Conservation (phyloP, 2,329 filamentous ascomycete genomes). For the Aurifilum marmelostoma region DNA sequence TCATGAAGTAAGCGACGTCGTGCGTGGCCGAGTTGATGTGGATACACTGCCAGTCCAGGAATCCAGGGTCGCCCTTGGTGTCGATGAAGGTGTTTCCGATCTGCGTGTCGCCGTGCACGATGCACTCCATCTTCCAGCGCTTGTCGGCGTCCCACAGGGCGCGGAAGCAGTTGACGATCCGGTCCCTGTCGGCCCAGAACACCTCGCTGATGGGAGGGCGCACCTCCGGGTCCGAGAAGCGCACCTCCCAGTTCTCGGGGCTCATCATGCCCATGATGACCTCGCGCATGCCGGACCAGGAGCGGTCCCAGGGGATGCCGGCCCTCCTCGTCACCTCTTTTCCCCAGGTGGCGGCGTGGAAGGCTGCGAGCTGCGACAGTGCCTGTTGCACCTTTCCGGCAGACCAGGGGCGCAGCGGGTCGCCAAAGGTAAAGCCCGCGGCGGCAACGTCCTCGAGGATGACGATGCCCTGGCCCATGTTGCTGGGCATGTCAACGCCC, state of each 20-base stretch:
- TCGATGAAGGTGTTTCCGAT: constrained; percentile 49
- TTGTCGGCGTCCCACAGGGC: constrained; percentile 41
- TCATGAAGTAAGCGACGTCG: constrained; percentile 47
- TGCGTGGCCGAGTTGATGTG: constrained; percentile 48
- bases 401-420: constrained; percentile 22
- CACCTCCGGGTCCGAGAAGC: constrained; percentile 23
- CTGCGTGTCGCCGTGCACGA: constrained; percentile 49
- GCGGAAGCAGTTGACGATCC: constrained; percentile 35
- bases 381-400: constrained; percentile 30
- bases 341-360: constrained; percentile 47
- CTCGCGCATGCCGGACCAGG: constrained; percentile 38
- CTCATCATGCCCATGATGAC: constrained; percentile 34
- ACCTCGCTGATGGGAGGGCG: constrained; percentile 19
- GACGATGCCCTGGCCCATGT: constrained; percentile 24
- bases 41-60: constrained; percentile 47
- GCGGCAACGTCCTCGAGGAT: constrained; percentile 18
- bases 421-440: constrained; percentile 33
- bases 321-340: constrained; percentile 30
- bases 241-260: constrained; percentile 16
- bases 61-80: constrained; percentile 39
- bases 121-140: constrained; percentile 43
- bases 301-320: constrained; percentile 35
- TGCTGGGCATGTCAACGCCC: constrained; percentile 17
- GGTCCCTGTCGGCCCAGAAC: constrained; percentile 20
- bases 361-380: constrained; percentile 44